Conservation (phyloP, 768 basidiomycete genomes). For the Leccinellum rugosiceps region DNA sequence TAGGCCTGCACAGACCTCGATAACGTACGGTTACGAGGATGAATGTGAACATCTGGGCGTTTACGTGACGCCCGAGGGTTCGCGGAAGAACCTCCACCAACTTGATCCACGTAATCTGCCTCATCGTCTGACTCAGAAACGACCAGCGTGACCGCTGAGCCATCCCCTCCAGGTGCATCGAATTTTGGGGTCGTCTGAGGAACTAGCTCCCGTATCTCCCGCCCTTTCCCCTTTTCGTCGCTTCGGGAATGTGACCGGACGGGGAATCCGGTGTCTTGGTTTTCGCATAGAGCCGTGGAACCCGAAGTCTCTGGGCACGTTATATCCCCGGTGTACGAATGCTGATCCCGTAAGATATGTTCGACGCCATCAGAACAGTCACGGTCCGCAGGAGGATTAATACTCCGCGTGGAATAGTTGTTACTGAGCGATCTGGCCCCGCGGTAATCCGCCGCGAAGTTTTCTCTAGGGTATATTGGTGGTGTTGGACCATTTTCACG, state of each 20-base stretch:
- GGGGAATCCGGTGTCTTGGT: not conserved
- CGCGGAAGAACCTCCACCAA: conserved; percentile 14
- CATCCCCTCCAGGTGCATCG: not conserved
- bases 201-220: not conserved
- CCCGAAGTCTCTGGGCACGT: not conserved
- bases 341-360: not conserved
- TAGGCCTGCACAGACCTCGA: conserved; percentile 49
- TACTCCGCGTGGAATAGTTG: conserved; percentile 2
- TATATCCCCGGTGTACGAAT: not conserved
- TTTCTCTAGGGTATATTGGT: not conserved
- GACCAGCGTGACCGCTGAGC: not conserved
- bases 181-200: not conserved
- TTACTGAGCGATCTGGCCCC: conserved; percentile 1
- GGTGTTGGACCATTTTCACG: conserved; percentile 1
- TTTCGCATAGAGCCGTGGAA: not conserved
- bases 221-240: conserved; percentile 11
- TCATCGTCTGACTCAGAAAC: not conserved
- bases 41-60: conserved; percentile 10
- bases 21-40: conserved; percentile 40
- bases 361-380: not conserved
- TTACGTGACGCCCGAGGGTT: conserved; percentile 19
- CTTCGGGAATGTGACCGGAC: not conserved
- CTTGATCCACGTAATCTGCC: conserved; percentile 9
- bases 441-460: conserved; percentile 4
- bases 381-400: not conserved